Evolutionary conservation across 1,284 basidiomycete genomes (phyloP).

Genomic region (Singerocomus rubriflavus): DNA sequence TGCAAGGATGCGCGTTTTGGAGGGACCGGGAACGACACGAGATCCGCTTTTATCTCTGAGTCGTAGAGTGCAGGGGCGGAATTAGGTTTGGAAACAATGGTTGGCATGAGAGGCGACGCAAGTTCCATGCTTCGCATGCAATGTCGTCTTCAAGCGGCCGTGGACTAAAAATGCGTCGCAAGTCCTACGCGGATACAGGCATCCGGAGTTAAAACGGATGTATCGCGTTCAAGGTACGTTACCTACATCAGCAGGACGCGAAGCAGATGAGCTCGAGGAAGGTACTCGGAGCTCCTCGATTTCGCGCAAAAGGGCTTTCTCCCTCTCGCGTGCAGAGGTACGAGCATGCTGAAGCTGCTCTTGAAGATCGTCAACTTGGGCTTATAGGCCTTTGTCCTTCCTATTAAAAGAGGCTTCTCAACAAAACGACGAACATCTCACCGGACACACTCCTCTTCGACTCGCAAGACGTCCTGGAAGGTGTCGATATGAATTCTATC

Average conservation of each 20-base stretch:
- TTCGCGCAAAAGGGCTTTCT: conserved; percentile 24
- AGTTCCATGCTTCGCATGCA: conserved; percentile 54
- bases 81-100: conserved; percentile 8
- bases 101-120: conserved; percentile 52
- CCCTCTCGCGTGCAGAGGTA: conserved; percentile 17
- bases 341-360: conserved; percentile 24
- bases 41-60: conserved; percentile 13
- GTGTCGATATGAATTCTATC: conserved; percentile 17
- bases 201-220: background rate
- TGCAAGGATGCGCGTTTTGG: conserved; percentile 20
- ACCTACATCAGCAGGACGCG: conserved; percentile 11
- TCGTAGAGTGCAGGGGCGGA: background rate
- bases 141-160: conserved; percentile 25
- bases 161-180: conserved; percentile 6
- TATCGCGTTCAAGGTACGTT: background rate
- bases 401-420: background rate
- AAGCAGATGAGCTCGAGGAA: background rate
- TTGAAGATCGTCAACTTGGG: conserved; percentile 26
- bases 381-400: conserved; percentile 20
- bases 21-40: conserved; percentile 27
- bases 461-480: conserved; percentile 23
- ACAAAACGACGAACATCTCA: conserved; percentile 10
- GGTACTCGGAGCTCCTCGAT: conserved; percentile 20
- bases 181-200: conserved; percentile 15
- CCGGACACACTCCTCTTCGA: conserved; percentile 39